A percentile compares a stretch with the other conserved stretches of the same genome.
Conservation (phyloP, 805 yeast genomes). For the Nakazawaea wickerhamii region DNA sequence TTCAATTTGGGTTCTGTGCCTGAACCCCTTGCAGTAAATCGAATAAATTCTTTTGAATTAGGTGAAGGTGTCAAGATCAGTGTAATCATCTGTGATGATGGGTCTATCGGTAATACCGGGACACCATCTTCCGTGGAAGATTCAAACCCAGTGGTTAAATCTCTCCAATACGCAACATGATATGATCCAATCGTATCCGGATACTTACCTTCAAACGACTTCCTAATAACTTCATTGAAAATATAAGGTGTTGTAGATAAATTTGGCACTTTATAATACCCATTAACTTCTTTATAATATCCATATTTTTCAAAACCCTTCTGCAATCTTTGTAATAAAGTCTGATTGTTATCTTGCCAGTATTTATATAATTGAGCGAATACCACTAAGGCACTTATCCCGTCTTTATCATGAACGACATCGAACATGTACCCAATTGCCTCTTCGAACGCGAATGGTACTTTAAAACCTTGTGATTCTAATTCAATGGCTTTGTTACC, state of each 20-base stretch:
- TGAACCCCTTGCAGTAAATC: constrained; percentile 87
- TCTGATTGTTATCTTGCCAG: constrained; percentile 37
- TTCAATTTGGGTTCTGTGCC: constrained; percentile 96
- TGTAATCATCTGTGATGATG: constrained; percentile 83
- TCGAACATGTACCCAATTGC: constrained; percentile 94
- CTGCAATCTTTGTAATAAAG: constrained; percentile 47
- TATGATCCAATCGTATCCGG: constrained; percentile 57
- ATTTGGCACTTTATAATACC: constrained; percentile 68
- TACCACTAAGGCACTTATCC: constrained; percentile 71
- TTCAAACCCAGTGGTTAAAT: constrained; percentile 78
- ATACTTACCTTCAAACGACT: constrained; percentile 21
- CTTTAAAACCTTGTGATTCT: constrained; percentile 55
- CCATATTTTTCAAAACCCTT: constrained; percentile 65
- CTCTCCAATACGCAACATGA: constrained; percentile 65
- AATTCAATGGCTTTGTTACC: constrained; percentile 82
- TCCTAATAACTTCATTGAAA: constrained; percentile 41
- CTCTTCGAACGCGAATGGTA: constrained; percentile 92
- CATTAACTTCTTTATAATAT: constrained; percentile 77
- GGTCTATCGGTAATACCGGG: constrained; percentile 69
- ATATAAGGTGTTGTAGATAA: constrained; percentile 45
- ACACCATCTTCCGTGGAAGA: constrained; percentile 50
- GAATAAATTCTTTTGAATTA: constrained; percentile 31
- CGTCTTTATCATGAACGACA: constrained; percentile 87
- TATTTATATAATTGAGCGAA: constrained; percentile 63
- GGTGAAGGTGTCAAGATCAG: constrained; percentile 34